Evolutionary conservation across 257 asterid genomes (phyloP).

Genomic region (Fraxinus excelsior): DNA sequence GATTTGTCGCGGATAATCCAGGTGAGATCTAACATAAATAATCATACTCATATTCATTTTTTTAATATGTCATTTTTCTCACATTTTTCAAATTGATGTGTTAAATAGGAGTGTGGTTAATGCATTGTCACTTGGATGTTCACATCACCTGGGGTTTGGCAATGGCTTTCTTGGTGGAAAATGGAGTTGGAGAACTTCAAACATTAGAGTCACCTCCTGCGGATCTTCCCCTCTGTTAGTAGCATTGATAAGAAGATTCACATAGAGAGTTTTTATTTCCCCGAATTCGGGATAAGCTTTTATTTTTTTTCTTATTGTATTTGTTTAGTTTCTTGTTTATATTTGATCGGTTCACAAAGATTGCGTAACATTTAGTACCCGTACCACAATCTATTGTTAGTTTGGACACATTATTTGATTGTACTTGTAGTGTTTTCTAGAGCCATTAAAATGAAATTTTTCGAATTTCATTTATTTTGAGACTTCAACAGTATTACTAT

Average conservation of each 20-base stretch:
- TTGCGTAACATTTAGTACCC: slow-evolving; percentile 1
- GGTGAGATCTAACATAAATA: too few species aligned
- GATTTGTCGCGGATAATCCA: too few species aligned
- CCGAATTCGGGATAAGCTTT: slow-evolving; percentile 24
- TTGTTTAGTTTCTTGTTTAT: slow-evolving; percentile 6
- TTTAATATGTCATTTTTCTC: not conserved
- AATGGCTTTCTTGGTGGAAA: slow-evolving; percentile 72
- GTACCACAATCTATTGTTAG: not conserved
- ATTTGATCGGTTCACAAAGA: not conserved
- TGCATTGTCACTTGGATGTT: slow-evolving; percentile 98
- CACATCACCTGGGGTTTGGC: slow-evolving; percentile 38
- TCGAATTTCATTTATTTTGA: slow-evolving; percentile 28
- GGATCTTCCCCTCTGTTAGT: slow-evolving; percentile 67
- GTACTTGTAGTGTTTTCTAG: slow-evolving; percentile 9
- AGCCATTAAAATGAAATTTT: not conserved
- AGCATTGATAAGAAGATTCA: not conserved
- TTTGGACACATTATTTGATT: not conserved
- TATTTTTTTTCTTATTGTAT: not conserved
- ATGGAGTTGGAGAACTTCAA: slow-evolving; percentile 64
- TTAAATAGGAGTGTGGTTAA: slow-evolving; percentile 70
- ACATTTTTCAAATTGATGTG: not conserved
- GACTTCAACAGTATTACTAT: too few species aligned
- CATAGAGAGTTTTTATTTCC: slow-evolving; percentile 17
- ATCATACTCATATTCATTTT: not conserved
- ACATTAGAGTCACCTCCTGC: slow-evolving; percentile 62